A percentile compares a stretch with the other conserved stretches of the same genome.
Conservation (phyloP, 164 flowering plant genomes). For the Dillenia turbinata region DNA sequence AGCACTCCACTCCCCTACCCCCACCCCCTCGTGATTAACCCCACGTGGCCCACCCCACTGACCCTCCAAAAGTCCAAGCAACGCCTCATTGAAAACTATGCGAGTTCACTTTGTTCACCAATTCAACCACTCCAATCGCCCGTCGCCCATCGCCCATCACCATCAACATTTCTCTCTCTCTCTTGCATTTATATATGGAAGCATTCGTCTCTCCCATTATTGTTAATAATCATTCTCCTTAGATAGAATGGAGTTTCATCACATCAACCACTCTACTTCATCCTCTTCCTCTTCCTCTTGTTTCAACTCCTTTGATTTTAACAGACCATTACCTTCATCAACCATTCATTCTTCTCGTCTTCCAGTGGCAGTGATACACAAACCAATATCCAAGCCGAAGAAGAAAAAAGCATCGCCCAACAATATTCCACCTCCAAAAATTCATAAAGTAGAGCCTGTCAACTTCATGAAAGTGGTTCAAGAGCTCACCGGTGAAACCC, state of each 20-base stretch:
- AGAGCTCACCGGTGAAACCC: slow-evolving; percentile 26
- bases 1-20: no score
- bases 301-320: background rate
- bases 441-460: slow-evolving; percentile 29
- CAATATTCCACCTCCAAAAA: slow-evolving; percentile 17
- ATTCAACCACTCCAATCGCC: no score
- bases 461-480: slow-evolving; percentile 34
- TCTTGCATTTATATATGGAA: background rate
- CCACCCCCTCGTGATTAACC: no score
- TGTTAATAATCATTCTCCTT: no score
- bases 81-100: no score
- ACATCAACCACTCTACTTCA: background rate
- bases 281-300: background rate
- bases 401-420: slow-evolving; percentile 17
- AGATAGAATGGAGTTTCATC: background rate
- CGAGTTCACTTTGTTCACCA: no score
- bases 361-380: slow-evolving; percentile 10
- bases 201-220: background rate
- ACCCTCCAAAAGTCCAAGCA: no score
- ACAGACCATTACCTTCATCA: background rate
- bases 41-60: no score
- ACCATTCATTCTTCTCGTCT: slow-evolving; percentile 15
- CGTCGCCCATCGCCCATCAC: no score
- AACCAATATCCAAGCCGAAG: slow-evolving; percentile 17
- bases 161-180: background rate